These are phyloP conservation scores for Vickermania spadyakhi DNA, from an alignment of 208 protist species.

Conservation along the genomic window DNA sequence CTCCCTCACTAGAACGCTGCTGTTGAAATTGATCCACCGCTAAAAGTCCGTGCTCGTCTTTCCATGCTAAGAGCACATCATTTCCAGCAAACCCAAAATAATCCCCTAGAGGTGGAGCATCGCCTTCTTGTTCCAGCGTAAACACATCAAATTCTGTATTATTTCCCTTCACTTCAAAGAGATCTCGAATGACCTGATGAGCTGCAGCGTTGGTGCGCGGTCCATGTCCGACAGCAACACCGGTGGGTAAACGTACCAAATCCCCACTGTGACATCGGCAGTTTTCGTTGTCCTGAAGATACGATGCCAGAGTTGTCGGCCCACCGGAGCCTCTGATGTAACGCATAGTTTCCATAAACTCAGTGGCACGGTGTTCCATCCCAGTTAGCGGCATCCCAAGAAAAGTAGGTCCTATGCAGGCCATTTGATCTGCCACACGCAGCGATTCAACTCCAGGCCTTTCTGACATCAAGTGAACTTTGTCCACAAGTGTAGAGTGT, in stretches of 20 bases:
- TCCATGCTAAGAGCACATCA: constrained; percentile 80
- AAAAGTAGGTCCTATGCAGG: constrained; percentile 67
- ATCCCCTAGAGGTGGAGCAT: constrained; percentile 85
- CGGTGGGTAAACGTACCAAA: constrained; percentile 74
- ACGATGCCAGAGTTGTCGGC: constrained; percentile 54
- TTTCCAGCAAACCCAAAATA: constrained; percentile 91
- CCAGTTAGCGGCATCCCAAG: constrained; percentile 77
- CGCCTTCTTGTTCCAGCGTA: constrained; percentile 84
- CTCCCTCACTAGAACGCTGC: constrained; percentile 11
- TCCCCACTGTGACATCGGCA: constrained; percentile 84
- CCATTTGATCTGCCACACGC: constrained; percentile 72
- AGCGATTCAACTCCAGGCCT: constrained; percentile 53
- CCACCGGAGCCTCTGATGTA: constrained; percentile 79
- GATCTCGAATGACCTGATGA: constrained; percentile 60
- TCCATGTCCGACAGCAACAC: constrained; percentile 81
- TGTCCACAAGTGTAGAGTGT: constrained; percentile 81
- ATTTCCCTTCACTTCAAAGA: constrained; percentile 54
- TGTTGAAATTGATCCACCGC: constrained; percentile 88
- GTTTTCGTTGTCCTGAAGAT: constrained; percentile 74
- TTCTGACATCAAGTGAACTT: constrained; percentile 87
- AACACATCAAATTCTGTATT: constrained; percentile 55
- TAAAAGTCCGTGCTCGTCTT: constrained; percentile 87
- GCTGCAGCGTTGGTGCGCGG: constrained; percentile 79
- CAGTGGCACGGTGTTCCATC: constrained; percentile 75
- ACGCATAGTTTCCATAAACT: constrained; percentile 85